These are phyloP conservation scores for Aegle marmelos DNA, from an alignment of 345 rosid genomes.

Conservation along the genomic window DNA sequence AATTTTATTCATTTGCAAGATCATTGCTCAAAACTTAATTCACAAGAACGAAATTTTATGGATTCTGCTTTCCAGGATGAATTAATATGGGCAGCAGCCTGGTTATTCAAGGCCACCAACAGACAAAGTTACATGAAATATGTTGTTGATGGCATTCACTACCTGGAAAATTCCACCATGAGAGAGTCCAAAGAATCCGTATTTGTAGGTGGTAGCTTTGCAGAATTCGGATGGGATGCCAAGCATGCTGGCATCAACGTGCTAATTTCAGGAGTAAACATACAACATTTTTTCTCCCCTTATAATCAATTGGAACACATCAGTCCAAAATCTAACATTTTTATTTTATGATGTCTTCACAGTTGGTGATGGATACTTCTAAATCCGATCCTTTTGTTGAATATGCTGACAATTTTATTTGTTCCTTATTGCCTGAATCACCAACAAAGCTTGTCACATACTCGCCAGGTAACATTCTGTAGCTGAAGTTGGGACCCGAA, in stretches of 20 bases:
- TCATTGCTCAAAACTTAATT: neutral
- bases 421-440: conserved; percentile 48
- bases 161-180: neutral
- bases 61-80: conserved; percentile 55
- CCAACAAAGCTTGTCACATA: conserved; percentile 35
- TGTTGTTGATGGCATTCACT: conserved; percentile 16
- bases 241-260: conserved; percentile 71
- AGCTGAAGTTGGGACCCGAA: neutral
- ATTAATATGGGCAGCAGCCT: conserved; percentile 84
- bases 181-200: neutral
- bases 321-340: neutral
- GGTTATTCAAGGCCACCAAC: conserved; percentile 73
- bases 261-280: conserved; percentile 53
- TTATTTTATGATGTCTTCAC: neutral
- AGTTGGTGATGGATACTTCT: conserved; percentile 23
- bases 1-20: neutral
- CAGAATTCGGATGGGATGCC: conserved; percentile 82
- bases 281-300: conserved; percentile 8
- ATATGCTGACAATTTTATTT: conserved; percentile 38
- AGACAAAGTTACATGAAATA: conserved; percentile 33
- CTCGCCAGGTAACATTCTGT: conserved; percentile 32
- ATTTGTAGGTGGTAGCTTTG: conserved; percentile 16
- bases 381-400: conserved; percentile 15
- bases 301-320: neutral
- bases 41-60: neutral